Percentiles rank a stretch among this genome's conserved stretches.
phyloP scores from a whole-genome alignment of 805 yeast species.

The Hermanozyma aechmeae region DNA sequence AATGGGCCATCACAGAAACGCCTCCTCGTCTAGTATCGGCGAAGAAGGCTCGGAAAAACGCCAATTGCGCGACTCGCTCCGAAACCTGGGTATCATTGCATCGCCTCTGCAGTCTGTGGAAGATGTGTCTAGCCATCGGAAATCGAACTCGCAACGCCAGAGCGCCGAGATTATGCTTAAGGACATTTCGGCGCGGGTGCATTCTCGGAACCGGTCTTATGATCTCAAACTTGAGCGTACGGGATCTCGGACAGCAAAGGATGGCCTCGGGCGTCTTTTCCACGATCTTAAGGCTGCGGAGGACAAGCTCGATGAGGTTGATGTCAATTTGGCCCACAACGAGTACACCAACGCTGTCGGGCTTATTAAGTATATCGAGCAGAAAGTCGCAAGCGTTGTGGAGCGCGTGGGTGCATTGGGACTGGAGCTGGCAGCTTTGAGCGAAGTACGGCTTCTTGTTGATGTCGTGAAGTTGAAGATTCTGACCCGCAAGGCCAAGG shows the following conservation, averaged over 20 bases:
- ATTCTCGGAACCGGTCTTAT: constrained; percentile 45
- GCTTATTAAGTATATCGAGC: constrained; percentile 27
- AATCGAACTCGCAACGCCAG: constrained; percentile 18
- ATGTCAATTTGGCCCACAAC: constrained; percentile 55
- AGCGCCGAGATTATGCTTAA: constrained; percentile 39
- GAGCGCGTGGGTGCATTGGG: constrained; percentile 8
- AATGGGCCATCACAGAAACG: constrained; percentile 5
- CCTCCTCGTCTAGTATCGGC: constrained; percentile 5
- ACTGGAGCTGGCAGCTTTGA: constrained; percentile 9
- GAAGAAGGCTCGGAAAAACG: constrained; percentile 24
- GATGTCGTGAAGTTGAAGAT: constrained; percentile 36
- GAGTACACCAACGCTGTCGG: constrained; percentile 40
- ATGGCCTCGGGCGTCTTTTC: constrained; percentile 20
- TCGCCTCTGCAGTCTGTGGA: background rate
- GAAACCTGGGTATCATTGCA: constrained; percentile 44
- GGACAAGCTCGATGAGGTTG: constrained; percentile 59
- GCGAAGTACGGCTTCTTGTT: constrained; percentile 20
- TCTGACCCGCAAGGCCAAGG: constrained; percentile 23
- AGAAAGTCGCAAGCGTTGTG: constrained; percentile 20
- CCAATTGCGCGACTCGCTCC: constrained; percentile 32
- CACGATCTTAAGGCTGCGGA: constrained; percentile 45
- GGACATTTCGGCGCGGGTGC: constrained; percentile 53
- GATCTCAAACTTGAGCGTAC: constrained; percentile 21
- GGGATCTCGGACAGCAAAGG: background rate
- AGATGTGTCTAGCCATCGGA: constrained; percentile 3